Conservation (phyloP, 441 rosid species). For the Arabidopsis lyrata region DNA sequence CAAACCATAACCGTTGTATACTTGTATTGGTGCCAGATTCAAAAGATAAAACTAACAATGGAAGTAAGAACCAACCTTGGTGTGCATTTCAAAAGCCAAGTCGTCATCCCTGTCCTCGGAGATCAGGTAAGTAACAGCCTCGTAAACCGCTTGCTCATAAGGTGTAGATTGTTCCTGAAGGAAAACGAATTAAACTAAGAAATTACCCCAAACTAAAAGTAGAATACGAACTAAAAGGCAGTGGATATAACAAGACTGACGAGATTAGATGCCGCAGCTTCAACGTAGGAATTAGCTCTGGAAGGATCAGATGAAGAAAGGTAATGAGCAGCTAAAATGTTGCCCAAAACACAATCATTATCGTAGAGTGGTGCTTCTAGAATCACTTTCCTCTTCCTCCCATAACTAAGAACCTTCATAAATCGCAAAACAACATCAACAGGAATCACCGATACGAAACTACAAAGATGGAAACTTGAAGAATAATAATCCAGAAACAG, state of each 20-base stretch:
- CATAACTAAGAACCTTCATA: conserved; percentile 72
- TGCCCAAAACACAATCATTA: conserved; percentile 75
- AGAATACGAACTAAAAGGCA: not conserved
- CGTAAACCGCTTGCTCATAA: conserved; percentile 78
- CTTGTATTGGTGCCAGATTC: not conserved
- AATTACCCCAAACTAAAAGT: not conserved
- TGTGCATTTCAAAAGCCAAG: conserved; percentile 63
- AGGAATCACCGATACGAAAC: not conserved
- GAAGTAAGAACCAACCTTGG: conserved; percentile 50
- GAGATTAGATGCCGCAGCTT: conserved; percentile 68
- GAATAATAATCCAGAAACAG: too few relatives aligned
- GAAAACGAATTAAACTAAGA: not conserved
- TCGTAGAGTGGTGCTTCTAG: conserved; percentile 68
- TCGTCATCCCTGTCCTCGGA: conserved; percentile 72
- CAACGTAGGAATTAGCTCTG: conserved; percentile 47
- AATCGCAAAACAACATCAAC: conserved; percentile 9
- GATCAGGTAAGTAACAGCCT: conserved; percentile 59
- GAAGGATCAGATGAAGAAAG: conserved; percentile 59
- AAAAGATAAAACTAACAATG: not conserved
- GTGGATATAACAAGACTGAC: conserved; percentile 46
- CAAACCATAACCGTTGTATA: not conserved
- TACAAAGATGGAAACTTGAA: conserved; percentile 24
- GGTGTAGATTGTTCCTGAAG: conserved; percentile 71
- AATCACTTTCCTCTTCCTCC: conserved; percentile 70
- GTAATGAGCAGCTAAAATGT: conserved; percentile 79